Evolutionary conservation across 2,329 filamentous ascomycete species (phyloP).

Genomic region (Iodosphaeria phyllophila): DNA sequence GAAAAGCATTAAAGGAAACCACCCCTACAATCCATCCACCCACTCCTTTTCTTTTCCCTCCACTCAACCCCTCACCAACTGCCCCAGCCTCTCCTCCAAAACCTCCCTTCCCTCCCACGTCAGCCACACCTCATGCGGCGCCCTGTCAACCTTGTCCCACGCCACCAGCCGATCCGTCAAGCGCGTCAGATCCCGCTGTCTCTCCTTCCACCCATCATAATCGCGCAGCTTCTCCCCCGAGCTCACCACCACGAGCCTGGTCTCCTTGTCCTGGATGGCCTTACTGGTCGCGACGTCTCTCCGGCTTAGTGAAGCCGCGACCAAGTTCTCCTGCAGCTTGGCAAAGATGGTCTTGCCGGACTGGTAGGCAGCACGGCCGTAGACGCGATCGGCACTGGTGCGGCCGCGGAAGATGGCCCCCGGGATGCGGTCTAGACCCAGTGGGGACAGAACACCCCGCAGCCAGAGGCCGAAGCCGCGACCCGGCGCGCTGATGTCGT

Average conservation of each 20-base stretch:
- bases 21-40: no score
- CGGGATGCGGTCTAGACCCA: conserved; percentile 64
- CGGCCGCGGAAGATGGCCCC: conserved; percentile 72
- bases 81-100: conserved; percentile 61
- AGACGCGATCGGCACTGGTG: conserved; percentile 66
- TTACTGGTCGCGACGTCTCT: conserved; percentile 65
- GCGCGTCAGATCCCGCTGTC: conserved; percentile 67
- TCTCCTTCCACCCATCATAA: conserved; percentile 58
- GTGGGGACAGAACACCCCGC: conserved; percentile 66
- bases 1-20: no score
- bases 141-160: conserved; percentile 77
- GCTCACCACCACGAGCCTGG: conserved; percentile 64
- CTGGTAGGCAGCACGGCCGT: conserved; percentile 63
- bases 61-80: no score
- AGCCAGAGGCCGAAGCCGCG: conserved; percentile 77
- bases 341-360: conserved; percentile 73
- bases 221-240: conserved; percentile 53
- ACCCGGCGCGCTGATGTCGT: conserved; percentile 42
- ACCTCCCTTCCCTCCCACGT: conserved; percentile 50
- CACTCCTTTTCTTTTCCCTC: no score
- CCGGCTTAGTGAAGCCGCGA: conserved; percentile 67
- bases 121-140: conserved; percentile 75
- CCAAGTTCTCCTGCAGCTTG: conserved; percentile 80
- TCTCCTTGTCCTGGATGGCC: conserved; percentile 59
- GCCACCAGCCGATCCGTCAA: conserved; percentile 60